These are phyloP conservation scores for Entrophospora sp. DNA, from an alignment of 192 early-diverging fungal genomes.

Conservation along the genomic window DNA sequence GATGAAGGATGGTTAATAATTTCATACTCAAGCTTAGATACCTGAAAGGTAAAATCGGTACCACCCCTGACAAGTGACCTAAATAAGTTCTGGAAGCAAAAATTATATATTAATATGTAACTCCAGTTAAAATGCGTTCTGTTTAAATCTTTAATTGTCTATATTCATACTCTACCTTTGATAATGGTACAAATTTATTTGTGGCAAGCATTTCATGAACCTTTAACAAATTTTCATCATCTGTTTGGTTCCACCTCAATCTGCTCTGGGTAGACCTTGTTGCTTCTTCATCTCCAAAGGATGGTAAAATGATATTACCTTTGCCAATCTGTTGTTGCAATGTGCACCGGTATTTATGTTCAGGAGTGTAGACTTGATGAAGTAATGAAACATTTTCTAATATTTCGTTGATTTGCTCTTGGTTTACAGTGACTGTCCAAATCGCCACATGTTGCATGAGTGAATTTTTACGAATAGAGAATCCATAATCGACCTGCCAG, in stretches of 20 bases:
- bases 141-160: background rate
- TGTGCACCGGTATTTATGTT: background rate
- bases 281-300: background rate
- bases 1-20: too few relatives aligned
- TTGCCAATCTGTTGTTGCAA: background rate
- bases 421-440: conserved; percentile 1
- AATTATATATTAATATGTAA: too few relatives aligned
- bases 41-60: too few relatives aligned
- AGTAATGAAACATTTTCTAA: background rate
- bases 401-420: too few relatives aligned
- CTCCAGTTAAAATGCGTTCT: background rate
- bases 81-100: background rate
- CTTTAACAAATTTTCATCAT: background rate
- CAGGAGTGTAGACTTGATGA: background rate
- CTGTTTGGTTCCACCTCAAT: background rate
- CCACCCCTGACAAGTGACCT: background rate
- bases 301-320: background rate
- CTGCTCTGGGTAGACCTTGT: background rate
- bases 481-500: too few relatives aligned
- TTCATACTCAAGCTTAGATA: too few relatives aligned
- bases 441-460: background rate
- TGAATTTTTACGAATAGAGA: background rate
- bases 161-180: too few relatives aligned
- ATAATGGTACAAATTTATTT: too few relatives aligned
- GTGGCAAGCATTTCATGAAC: too few relatives aligned